Evolutionary conservation across 768 basidiomycete genomes (phyloP).

Genomic region (Tricholoma bakamatsutake): DNA sequence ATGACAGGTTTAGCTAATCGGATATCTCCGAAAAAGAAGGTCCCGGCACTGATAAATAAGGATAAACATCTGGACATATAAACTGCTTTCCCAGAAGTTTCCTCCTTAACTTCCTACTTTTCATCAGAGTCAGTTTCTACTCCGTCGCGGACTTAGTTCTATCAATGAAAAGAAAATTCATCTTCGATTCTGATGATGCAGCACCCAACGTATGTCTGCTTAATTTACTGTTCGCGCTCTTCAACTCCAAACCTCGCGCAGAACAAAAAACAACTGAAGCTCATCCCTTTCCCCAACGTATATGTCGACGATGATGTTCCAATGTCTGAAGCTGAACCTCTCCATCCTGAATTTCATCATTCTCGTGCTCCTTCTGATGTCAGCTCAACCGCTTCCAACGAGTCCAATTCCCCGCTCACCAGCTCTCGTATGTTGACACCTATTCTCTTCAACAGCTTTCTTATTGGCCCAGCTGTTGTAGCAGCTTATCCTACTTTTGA

Average conservation of each 20-base stretch:
- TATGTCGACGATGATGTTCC: constrained; percentile 58
- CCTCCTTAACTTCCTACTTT: constrained; percentile 13
- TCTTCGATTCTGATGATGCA: constrained; percentile 49
- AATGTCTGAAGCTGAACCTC: constrained; percentile 66
- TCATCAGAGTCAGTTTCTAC: constrained; percentile 9
- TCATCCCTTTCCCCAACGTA: constrained; percentile 68
- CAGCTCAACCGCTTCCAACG: constrained; percentile 50
- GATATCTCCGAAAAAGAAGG: too few relatives aligned
- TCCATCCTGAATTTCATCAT: constrained; percentile 50
- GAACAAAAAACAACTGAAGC: constrained; percentile 66
- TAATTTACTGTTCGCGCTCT: constrained; percentile 13
- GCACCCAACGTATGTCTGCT: constrained; percentile 37
- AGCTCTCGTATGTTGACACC: constrained; percentile 40
- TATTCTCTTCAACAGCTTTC: constrained; percentile 1
- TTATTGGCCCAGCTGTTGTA: constrained; percentile 10
- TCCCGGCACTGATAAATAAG: constrained; percentile 14
- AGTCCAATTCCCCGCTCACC: constrained; percentile 40
- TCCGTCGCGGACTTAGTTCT: constrained; percentile 29
- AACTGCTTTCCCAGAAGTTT: constrained; percentile 11
- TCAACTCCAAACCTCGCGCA: constrained; percentile 20
- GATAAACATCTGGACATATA: constrained; percentile 22
- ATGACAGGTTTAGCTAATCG: too few relatives aligned
- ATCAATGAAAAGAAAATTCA: constrained; percentile 75
- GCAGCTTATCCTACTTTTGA: constrained; percentile 59
- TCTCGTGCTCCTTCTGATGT: constrained; percentile 60